Conservation (phyloP, 2,329 filamentous ascomycete genomes). For the Sphaerostilbella broomeana region DNA sequence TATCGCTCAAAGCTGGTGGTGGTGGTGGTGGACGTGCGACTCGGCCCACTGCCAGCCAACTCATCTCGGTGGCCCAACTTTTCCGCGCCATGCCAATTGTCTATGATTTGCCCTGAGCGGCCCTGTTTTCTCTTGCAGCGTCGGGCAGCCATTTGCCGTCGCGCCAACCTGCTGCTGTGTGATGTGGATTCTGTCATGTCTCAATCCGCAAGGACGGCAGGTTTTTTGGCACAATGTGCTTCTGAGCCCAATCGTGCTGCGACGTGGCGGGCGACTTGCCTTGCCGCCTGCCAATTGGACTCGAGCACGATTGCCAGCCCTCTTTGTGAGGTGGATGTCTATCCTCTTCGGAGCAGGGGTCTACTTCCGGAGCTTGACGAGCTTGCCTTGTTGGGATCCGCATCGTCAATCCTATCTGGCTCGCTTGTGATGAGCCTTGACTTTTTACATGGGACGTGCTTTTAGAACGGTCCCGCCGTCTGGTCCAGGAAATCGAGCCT, state of each 20-base stretch:
- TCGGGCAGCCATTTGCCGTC: constrained; percentile 7
- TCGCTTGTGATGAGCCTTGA: constrained; percentile 13
- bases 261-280: constrained; percentile 23
- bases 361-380: constrained; percentile 18
- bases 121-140: constrained; percentile 11
- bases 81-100: constrained; percentile 3
- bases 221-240: constrained; percentile 2
- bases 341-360: constrained; percentile 19
- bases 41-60: constrained; percentile 14
- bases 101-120: constrained; percentile 10
- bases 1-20: constrained; percentile 12
- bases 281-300: constrained; percentile 25
- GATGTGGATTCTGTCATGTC: constrained; percentile 14
- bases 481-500: constrained; percentile 11
- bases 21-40: neutral
- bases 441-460: constrained; percentile 13
- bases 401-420: constrained; percentile 13
- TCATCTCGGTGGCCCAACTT: constrained; percentile 12
- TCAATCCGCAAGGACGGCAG: constrained; percentile 16
- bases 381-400: constrained; percentile 14
- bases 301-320: constrained; percentile 21
- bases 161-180: constrained; percentile 13
- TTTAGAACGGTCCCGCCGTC: constrained; percentile 10
- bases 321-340: constrained; percentile 17
- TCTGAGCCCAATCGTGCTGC: constrained; percentile 24